Base-by-base conservation (phyloP, 2,329 filamentous ascomycete genomes). In the Juglanconis oblonga region DNA sequence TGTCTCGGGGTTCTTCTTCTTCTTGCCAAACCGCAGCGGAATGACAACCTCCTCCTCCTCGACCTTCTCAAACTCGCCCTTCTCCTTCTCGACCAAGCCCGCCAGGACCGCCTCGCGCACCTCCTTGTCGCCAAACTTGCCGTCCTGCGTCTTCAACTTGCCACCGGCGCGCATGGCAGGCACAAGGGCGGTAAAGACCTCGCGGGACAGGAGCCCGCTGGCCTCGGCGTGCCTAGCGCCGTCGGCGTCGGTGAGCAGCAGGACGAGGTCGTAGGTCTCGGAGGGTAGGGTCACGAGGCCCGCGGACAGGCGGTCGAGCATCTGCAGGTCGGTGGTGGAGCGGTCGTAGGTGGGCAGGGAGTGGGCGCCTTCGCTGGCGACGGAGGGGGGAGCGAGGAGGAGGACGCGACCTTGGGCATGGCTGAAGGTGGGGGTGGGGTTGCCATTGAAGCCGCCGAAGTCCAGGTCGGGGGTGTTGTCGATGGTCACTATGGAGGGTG, bases 231-330 rank as follows among this genome's bases (percentile, higher is more conserved):
- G 76, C n/a, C 81, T 76, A 52, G 86, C 81, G 65, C 87, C 87
- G 70, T 91, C 87, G 60, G 87, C 82, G 73, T 93, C 91, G 64
- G 90, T 89, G 64, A 98, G 87, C 57, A 99, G 83, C 52, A 97
- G 84, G 48, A 98, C 84, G 48, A 90, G 77, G 72, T 96, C 91
- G 79, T 99, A 99, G 57, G 90, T 90, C 52, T 85, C 79, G 57
- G 84, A 67, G 1, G 93, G 89, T 0, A 99, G 86, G 7, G 87
- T 80, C 59, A 95, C 91, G 42, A 97, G 81, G 63, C 92, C 92
- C 40, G 90, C 85, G 2, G 90, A 87, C 45, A 99, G 84, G 55
- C 95, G 91, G 77, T 99, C 95, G 63, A 99, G 89, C 95, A 99
- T 99, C 75, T 98, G 95, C 56, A 99, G 82, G 72, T 99, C 95